These are phyloP conservation scores for Ceratorhiza oryzae-sativae DNA, from an alignment of 1,284 basidiomycete genomes.

Conservation along the genomic window DNA sequence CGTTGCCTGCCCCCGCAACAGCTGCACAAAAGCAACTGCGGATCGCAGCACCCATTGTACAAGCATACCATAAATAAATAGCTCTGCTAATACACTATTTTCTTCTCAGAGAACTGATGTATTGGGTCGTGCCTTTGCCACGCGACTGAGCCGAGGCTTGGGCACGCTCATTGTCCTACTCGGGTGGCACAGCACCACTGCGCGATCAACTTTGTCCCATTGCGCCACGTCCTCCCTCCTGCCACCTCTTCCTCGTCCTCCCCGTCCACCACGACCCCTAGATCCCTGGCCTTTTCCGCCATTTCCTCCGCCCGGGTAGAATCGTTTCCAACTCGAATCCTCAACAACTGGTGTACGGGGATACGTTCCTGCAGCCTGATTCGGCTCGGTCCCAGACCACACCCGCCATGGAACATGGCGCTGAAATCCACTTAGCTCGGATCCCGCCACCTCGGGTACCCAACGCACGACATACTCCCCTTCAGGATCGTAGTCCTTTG, in stretches of 20 bases:
- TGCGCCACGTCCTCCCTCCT: neutral
- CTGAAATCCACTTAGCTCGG: slow-evolving; percentile 28
- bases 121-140: neutral
- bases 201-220: neutral
- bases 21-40: neutral
- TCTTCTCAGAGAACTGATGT: neutral
- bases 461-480: slow-evolving; percentile 58
- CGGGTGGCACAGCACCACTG: neutral
- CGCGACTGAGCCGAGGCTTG: neutral
- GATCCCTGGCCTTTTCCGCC: neutral
- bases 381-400: slow-evolving; percentile 9
- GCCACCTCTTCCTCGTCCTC: neutral
- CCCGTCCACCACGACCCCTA: neutral
- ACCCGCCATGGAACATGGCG: slow-evolving; percentile 28
- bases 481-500: slow-evolving; percentile 59
- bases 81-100: neutral
- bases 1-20: neutral
- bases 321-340: slow-evolving; percentile 34
- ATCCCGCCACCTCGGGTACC: slow-evolving; percentile 53
- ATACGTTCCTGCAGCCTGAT: neutral
- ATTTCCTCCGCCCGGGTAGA: slow-evolving; percentile 1
- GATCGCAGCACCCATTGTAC: slow-evolving; percentile 18
- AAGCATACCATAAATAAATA: slow-evolving; percentile 19
- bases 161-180: neutral
- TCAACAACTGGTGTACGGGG: slow-evolving; percentile 12